Percentiles rank a stretch among this genome's conserved stretches.
Conservation (phyloP, 805 yeast species). For the Myxozyma neotropica region DNA sequence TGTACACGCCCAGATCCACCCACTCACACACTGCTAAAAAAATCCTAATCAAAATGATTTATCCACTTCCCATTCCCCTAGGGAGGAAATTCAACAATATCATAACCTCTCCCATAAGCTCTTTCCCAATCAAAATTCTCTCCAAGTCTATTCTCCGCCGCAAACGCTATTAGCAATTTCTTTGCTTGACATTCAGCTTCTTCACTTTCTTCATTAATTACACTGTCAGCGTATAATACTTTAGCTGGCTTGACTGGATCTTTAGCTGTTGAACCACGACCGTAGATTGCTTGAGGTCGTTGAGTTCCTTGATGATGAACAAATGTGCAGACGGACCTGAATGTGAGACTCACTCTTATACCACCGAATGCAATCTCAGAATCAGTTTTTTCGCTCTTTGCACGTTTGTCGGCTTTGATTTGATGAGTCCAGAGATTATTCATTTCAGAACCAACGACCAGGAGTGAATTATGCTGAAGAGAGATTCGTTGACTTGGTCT, state of each 20-base stretch:
- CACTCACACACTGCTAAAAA: too few relatives aligned
- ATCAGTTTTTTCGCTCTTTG: not conserved
- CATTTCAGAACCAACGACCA: conserved; percentile 27
- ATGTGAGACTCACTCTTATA: conserved; percentile 25
- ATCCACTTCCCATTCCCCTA: too few relatives aligned
- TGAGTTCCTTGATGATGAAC: not conserved
- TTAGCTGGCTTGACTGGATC: conserved; percentile 5
- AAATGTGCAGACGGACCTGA: conserved; percentile 24
- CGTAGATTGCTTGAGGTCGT: conserved; percentile 18
- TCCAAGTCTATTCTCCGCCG: conserved; percentile 19
- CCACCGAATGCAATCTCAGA: conserved; percentile 21
- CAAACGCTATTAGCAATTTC: conserved; percentile 16
- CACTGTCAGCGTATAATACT: conserved; percentile 7
- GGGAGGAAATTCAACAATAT: conserved; percentile 16
- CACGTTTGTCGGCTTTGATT: conserved; percentile 22
- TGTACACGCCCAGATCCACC: too few relatives aligned
- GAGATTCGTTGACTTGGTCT: conserved; percentile 20
- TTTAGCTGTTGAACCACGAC: conserved; percentile 26
- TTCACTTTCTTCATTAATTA: not conserved
- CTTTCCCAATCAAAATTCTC: conserved; percentile 20
- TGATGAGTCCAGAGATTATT: conserved; percentile 32
- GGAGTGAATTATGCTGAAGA: conserved; percentile 25
- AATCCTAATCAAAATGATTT: too few relatives aligned
- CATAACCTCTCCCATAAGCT: conserved; percentile 27
- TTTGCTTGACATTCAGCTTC: conserved; percentile 6